A percentile compares a stretch with the other conserved stretches of the same genome.
Evolutionary conservation across 345 rosid genomes (phyloP).

Genomic region (Eucalyptus dawsonii): DNA sequence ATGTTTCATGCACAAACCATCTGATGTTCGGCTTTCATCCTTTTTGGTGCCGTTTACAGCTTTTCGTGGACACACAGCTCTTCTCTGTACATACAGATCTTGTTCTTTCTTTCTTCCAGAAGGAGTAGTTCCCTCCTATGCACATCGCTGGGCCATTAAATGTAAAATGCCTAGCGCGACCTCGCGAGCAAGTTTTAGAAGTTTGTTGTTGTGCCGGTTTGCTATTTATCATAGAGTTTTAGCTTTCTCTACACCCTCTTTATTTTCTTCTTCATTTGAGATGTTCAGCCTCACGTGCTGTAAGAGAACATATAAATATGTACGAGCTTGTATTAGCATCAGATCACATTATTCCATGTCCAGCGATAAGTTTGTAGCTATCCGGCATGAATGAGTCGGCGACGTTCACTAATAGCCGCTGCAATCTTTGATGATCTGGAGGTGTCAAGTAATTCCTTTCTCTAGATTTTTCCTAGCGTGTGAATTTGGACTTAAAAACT

Average conservation of each 20-base stretch:
- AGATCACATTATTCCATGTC: background rate
- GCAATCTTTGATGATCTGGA: background rate
- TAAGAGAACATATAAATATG: background rate
- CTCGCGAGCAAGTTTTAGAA: background rate
- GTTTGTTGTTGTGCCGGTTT: background rate
- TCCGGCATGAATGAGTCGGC: background rate
- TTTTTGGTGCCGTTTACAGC: conserved; percentile 16
- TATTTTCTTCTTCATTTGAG: background rate
- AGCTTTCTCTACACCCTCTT: background rate
- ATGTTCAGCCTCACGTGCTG: background rate
- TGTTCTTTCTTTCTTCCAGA: conserved; percentile 83
- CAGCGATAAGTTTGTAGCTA: background rate
- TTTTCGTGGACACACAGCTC: conserved; percentile 84
- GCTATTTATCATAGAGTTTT: background rate
- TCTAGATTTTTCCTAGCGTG: background rate
- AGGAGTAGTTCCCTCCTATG: conserved; percentile 38
- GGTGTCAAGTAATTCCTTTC: background rate
- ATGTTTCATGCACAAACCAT: background rate
- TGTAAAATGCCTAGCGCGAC: background rate
- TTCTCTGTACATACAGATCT: conserved; percentile 96
- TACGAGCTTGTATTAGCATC: background rate
- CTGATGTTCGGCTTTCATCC: background rate
- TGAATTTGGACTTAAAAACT: background rate
- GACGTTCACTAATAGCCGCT: background rate
- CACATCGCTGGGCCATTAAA: background rate